Percentiles rank a stretch among this genome's conserved stretches.
Evolutionary conservation across 2,329 filamentous ascomycete genomes (phyloP).

Genomic region (Scedosporium minutisporum): DNA sequence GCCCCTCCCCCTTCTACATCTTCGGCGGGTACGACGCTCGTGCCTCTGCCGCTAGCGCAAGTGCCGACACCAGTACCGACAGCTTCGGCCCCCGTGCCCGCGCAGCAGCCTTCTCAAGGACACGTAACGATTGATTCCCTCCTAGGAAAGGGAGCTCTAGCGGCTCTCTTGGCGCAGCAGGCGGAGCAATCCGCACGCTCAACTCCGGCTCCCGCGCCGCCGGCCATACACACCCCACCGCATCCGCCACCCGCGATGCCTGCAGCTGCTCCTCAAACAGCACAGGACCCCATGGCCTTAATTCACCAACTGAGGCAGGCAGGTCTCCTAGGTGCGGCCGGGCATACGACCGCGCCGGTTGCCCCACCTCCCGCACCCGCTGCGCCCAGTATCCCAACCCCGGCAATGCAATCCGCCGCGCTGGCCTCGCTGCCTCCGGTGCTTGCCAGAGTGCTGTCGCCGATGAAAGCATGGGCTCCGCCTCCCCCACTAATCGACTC

Average conservation of each 20-base stretch:
- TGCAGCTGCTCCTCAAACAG: conserved; percentile 24
- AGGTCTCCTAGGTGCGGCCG: conserved; percentile 48
- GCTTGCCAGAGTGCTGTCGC: conserved; percentile 25
- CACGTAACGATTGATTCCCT: conserved; percentile 42
- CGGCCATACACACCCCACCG: conserved; percentile 10
- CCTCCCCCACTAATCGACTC: conserved; percentile 12
- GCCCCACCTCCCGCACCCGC: conserved; percentile 20
- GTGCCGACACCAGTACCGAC: conserved; percentile 14
- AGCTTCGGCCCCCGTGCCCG: conserved; percentile 19
- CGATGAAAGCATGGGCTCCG: conserved; percentile 12
- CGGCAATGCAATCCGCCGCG: conserved; percentile 19
- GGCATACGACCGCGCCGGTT: conserved; percentile 22
- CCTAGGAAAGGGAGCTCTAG: conserved; percentile 50
- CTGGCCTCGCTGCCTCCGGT: conserved; percentile 17
- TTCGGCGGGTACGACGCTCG: conserved; percentile 16
- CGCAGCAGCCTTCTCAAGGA: conserved; percentile 14
- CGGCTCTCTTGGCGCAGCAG: conserved; percentile 46
- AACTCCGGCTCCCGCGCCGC: conserved; percentile 31
- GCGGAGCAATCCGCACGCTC: conserved; percentile 38
- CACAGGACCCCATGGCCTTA: conserved; percentile 46
- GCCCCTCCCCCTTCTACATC: conserved; percentile 12
- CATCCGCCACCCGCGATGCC: conserved; percentile 21
- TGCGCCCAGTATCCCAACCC: conserved; percentile 14
- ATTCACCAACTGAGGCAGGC: conserved; percentile 59
- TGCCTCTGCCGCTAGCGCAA: conserved; percentile 5